phyloP scores from a whole-genome alignment of 2,329 filamentous ascomycete genomes.

The Elsinoe necatrix region DNA sequence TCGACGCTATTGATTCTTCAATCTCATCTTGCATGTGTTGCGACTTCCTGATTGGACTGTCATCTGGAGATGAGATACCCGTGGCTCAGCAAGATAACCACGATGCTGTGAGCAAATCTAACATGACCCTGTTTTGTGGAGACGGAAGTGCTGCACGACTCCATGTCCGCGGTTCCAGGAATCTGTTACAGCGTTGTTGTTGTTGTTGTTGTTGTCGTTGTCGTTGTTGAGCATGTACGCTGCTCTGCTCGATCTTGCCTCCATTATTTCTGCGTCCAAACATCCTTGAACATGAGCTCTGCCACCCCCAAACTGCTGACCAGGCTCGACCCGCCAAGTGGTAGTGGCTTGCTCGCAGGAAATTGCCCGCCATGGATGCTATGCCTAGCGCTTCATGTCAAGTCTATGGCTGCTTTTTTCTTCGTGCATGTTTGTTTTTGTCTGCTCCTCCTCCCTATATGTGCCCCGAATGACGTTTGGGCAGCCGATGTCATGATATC shows the following conservation, averaged over 20 bases:
- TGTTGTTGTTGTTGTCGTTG: too few species aligned
- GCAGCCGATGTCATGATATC: background rate
- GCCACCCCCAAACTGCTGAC: background rate
- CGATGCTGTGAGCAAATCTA: background rate
- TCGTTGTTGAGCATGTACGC: background rate
- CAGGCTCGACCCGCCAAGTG: background rate
- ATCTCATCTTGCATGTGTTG: background rate
- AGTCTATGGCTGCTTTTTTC: background rate
- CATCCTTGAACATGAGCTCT: background rate
- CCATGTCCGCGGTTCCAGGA: background rate
- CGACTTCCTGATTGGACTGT: background rate
- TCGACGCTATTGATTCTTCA: background rate
- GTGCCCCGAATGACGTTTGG: background rate
- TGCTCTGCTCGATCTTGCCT: background rate
- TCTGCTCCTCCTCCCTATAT: background rate
- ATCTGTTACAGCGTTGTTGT: constrained; percentile 2
- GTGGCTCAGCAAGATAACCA: background rate
- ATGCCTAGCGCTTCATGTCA: background rate
- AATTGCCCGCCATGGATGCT: background rate
- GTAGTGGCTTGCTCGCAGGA: constrained; percentile 3
- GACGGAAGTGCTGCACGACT: background rate
- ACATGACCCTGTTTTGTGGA: constrained; percentile 10
- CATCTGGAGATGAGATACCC: background rate
- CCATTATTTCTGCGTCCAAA: background rate
- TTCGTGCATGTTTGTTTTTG: background rate